Evolutionary conservation across 2,329 filamentous ascomycete species (phyloP).

Genomic region (Alternaria triticimaculans): DNA sequence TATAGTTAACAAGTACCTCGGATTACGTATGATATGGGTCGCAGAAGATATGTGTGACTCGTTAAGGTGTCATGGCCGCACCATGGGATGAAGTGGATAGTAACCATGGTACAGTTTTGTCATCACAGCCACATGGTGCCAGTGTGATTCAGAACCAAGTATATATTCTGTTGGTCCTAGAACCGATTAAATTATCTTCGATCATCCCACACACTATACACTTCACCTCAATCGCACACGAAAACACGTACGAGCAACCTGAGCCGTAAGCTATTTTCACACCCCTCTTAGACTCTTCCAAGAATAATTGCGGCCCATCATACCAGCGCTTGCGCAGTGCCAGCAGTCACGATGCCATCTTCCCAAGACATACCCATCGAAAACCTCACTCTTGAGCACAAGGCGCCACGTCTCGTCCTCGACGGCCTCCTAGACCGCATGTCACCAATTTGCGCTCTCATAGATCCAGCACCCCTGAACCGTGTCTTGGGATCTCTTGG

Average conservation of each 20-base stretch:
- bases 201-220: too few species aligned
- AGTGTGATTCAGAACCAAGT: neutral
- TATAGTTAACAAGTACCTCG: neutral
- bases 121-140: fast-evolving
- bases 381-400: neutral
- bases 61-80: neutral
- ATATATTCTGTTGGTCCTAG: neutral
- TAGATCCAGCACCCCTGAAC: neutral
- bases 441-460: neutral
- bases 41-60: neutral
- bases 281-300: neutral
- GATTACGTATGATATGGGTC: neutral
- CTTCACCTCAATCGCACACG: too few species aligned
- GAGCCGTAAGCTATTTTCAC: neutral
- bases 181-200: too few species aligned
- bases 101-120: neutral
- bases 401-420: neutral
- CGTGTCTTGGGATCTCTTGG: neutral
- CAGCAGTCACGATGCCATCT: neutral
- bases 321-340: neutral
- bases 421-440: neutral
- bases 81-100: neutral
- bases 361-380: neutral
- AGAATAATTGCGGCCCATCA: neutral
- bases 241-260: neutral